Evolutionary conservation across 2,329 filamentous ascomycete species (phyloP), one percentile per base, ranked within the genome.

Genomic region (Didymella exigua): DNA sequence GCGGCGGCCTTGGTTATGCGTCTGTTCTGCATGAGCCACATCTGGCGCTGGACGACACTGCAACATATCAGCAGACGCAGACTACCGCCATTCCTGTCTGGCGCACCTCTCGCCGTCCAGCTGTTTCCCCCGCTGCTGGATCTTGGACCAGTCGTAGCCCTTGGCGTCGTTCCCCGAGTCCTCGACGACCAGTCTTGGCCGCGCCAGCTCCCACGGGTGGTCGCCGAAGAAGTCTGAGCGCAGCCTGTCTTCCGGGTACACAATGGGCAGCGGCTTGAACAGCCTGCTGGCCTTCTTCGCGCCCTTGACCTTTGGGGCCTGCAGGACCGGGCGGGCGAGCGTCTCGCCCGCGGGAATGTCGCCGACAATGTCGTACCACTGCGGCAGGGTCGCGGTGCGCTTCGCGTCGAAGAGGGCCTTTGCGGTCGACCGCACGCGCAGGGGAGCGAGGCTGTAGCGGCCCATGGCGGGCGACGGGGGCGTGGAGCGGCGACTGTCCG

Each of bases 121-220:
- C 33, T 84, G 84, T 74, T 91, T 87, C 30, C 88, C 89, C 5
- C 82, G 83, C 77, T 98, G 95, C 66, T 82, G 79, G 64, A 96
- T 75, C 21, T 82, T 86, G 65, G 88, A 89, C 93, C 93, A 98
- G 75, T 97, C 86, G 67, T 86, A 87, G 49, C 78, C 81, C 73
- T 88, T 85, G 46, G 85, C 81, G 70, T 99, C 93, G 71, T 89
- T 89, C 48, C 95, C 95, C 68, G 93, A 89, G 64, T 87, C 81
- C 77, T 99, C 95, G 9, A 98, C 78, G 41, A 99, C 81, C 54
- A 96, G 82, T 64, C 91, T 84, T 49, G 95, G 95, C 59, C 93
- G 84, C 16, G 95, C 95, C 70, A 99, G 79, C 77, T 99, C 95
- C 95, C 95, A 99, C 5, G 95, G 95, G 74, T 99, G 95, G 75